Evolutionary conservation across 768 basidiomycete genomes (phyloP), one percentile per base, ranked within the genome.

Genomic region (Leccinellum albellum): DNA sequence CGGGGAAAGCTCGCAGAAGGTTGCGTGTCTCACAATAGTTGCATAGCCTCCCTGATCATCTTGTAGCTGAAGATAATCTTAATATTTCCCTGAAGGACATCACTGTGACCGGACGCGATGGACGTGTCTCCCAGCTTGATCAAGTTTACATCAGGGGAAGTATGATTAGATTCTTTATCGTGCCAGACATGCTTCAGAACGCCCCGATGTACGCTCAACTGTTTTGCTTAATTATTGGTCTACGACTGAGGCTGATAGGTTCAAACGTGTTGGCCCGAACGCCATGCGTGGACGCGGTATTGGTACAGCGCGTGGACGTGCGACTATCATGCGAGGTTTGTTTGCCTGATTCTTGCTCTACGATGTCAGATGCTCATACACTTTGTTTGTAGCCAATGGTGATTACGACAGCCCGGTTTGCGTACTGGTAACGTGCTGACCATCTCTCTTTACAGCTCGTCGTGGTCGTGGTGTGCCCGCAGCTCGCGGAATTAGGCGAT

Each of bases 281-380:
- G 96, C 94, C 20, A 98, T 98, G 95, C 87, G 91, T 66, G 97
- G 97, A 68, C 83, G 96, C 62, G 97, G 97, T 85, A 99, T 99
- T 70, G 97, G 97, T 67, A 97, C 96, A 68, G 96, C 96, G 49
- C 88, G 96, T 83, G 96, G 96, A 75, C 88, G 96, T 74, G 96
- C 96, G 45, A 98, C 96, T 14, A 98, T 98, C 66, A 94, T 97
- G 90, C 82, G 96, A 74, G 96, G 94, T 97, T 64, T 64, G 91
- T 76, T 48, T 45, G 55, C 60, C 44, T 13, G 37, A 20, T 32
- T 47, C 7, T 50, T 12, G 21, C 44, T 8, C 3, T 31, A 59
- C 63, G 31, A 64, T 64, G 48, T 28, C 45, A 42, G 46, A 32
- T 51, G 51, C 23, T 67, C n/a, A 72, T 28, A 37, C 26, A 55